Evolutionary conservation across 2,329 filamentous ascomycete species (phyloP).

Genomic region (Sarocladium brachiariae): DNA sequence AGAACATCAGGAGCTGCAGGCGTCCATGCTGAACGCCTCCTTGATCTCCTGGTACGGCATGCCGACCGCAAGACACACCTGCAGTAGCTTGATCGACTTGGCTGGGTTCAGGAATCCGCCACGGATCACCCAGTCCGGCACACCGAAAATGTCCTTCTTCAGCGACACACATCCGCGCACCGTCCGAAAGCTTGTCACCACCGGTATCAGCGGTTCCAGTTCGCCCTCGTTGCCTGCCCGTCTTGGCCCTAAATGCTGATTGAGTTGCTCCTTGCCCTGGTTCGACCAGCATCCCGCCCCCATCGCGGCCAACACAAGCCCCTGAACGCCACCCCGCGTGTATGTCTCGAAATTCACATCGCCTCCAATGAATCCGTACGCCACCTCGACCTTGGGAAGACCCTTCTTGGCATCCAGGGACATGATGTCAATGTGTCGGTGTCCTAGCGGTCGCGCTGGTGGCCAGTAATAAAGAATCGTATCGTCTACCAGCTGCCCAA

Average conservation of each 20-base stretch:
- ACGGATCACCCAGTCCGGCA: constrained; percentile 23
- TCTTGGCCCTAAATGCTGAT: constrained; percentile 30
- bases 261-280: constrained; percentile 31
- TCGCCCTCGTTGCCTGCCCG: constrained; percentile 28
- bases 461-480: constrained; percentile 54
- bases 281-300: constrained; percentile 44
- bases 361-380: constrained; percentile 49
- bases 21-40: constrained; percentile 19
- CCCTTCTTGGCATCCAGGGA: constrained; percentile 17
- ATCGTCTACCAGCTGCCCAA: constrained; percentile 49
- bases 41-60: constrained; percentile 22
- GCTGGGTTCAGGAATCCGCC: constrained; percentile 49
- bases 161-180: constrained; percentile 42
- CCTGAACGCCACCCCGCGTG: constrained; percentile 42
- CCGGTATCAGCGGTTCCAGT: constrained; percentile 22
- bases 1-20: background rate
- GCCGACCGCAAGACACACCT: constrained; percentile 29
- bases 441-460: constrained; percentile 39
- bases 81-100: constrained; percentile 46
- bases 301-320: constrained; percentile 48
- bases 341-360: constrained; percentile 38
- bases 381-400: constrained; percentile 48
- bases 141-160: constrained; percentile 25
- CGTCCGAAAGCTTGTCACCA: constrained; percentile 45
- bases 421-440: constrained; percentile 34